Conservation (phyloP, 805 yeast genomes). For the Metschnikowia picachoensis region DNA sequence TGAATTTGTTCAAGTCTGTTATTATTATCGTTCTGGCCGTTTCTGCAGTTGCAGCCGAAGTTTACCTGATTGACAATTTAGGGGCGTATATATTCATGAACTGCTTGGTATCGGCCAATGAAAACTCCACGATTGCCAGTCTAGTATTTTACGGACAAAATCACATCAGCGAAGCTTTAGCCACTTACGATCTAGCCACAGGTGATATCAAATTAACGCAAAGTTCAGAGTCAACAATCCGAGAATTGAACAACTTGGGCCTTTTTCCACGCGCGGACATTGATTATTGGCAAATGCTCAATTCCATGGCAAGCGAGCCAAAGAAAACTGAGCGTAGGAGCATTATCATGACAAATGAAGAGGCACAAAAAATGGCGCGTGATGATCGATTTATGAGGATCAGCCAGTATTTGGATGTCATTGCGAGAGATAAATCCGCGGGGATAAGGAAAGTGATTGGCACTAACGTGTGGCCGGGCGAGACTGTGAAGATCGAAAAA, state of each 20-base stretch:
- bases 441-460: background rate
- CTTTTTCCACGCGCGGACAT: background rate
- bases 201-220: background rate
- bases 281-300: background rate
- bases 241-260: background rate
- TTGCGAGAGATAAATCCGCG: background rate
- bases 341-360: background rate
- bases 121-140: background rate
- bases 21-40: too few species aligned
- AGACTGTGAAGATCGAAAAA: background rate
- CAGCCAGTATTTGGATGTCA: background rate
- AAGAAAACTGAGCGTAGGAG: background rate
- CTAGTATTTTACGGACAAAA: background rate
- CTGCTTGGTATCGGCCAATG: background rate
- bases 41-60: background rate
- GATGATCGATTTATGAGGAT: background rate
- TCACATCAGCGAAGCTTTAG: background rate
- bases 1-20: too few species aligned
- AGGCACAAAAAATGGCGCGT: background rate
- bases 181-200: background rate
- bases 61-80: background rate
- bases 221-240: background rate
- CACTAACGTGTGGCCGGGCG: background rate
- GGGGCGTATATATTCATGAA: background rate
- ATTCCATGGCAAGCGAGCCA: background rate